Conservation (phyloP, 2,329 filamentous ascomycete genomes). For the Apiospora pterosperma region DNA sequence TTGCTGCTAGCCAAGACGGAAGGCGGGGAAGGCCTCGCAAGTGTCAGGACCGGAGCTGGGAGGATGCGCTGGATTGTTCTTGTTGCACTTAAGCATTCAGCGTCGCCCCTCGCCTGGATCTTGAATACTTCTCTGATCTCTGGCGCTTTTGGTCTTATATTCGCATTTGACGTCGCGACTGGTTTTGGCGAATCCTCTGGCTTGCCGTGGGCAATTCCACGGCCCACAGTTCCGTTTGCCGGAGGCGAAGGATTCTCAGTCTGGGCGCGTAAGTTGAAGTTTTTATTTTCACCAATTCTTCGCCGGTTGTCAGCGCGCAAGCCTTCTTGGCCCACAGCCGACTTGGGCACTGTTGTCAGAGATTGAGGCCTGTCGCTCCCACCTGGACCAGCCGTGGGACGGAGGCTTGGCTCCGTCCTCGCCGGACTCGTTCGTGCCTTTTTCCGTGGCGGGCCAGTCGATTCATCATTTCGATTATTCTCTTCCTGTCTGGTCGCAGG, state of each 20-base stretch:
- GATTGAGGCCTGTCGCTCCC: neutral
- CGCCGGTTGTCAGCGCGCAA: neutral
- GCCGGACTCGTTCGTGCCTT: neutral
- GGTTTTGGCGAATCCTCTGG: neutral
- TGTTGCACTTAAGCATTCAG: neutral
- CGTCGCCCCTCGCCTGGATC: neutral
- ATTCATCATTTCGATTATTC: neutral
- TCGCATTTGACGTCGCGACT: neutral
- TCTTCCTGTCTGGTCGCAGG: neutral
- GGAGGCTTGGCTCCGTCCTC: neutral
- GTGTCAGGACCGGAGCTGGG: neutral
- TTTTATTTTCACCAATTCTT: neutral
- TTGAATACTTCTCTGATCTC: neutral
- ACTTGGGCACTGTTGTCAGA: neutral
- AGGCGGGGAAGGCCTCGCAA: neutral
- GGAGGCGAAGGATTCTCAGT: neutral
- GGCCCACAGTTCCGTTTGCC: neutral
- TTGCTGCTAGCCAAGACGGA: neutral
- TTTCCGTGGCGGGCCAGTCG: neutral
- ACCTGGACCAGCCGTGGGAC: neutral
- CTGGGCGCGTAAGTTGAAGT: neutral
- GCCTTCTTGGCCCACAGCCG: neutral
- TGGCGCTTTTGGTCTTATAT: neutral
- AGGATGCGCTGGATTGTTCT: neutral
- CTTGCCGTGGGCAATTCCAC: neutral